Evolutionary conservation across 805 yeast genomes (phyloP).

Genomic region (Pachysolen tannophilus): DNA sequence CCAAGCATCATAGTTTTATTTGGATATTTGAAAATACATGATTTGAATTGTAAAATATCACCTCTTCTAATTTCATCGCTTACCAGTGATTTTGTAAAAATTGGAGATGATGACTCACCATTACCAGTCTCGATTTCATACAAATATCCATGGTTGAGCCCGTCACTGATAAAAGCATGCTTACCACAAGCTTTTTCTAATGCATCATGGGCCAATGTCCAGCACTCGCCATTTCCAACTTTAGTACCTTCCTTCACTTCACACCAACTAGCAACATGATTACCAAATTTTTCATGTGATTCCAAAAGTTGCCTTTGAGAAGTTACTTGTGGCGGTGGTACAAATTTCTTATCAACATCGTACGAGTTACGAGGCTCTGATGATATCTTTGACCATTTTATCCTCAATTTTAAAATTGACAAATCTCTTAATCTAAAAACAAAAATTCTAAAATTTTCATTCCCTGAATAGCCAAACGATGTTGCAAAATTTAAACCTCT

Average conservation of each 20-base stretch:
- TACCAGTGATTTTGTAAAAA: slow-evolving; percentile 17
- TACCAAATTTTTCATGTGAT: slow-evolving; percentile 35
- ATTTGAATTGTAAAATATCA: slow-evolving; percentile 44
- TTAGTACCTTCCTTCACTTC: slow-evolving; percentile 36
- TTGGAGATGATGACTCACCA: slow-evolving; percentile 13
- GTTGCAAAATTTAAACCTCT: slow-evolving; percentile 26
- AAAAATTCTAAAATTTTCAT: slow-evolving; percentile 23
- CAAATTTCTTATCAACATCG: slow-evolving; percentile 22
- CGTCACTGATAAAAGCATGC: slow-evolving; percentile 45
- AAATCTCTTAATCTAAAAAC: slow-evolving; percentile 35
- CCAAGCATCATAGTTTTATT: slow-evolving; percentile 32
- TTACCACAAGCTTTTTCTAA: slow-evolving; percentile 46
- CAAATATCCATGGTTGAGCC: slow-evolving; percentile 34
- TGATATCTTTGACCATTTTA: slow-evolving; percentile 31
- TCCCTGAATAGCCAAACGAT: slow-evolving; percentile 20
- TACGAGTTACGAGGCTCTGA: slow-evolving; percentile 16
- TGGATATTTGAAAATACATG: slow-evolving; percentile 30
- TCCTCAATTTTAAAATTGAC: slow-evolving; percentile 24
- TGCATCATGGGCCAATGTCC: slow-evolving; percentile 53
- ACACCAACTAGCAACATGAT: slow-evolving; percentile 47
- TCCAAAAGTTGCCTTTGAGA: slow-evolving; percentile 20
- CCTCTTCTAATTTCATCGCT: slow-evolving; percentile 42
- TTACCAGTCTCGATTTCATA: slow-evolving; percentile 1
- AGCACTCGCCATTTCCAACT: slow-evolving; percentile 53
- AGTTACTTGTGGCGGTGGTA: slow-evolving; percentile 38